Percentiles rank a stretch among this genome's conserved stretches.
These are phyloP conservation scores for Alisma plantagoaquatica DNA, from an alignment of 106 monocot genomes.

Conservation along the genomic window DNA sequence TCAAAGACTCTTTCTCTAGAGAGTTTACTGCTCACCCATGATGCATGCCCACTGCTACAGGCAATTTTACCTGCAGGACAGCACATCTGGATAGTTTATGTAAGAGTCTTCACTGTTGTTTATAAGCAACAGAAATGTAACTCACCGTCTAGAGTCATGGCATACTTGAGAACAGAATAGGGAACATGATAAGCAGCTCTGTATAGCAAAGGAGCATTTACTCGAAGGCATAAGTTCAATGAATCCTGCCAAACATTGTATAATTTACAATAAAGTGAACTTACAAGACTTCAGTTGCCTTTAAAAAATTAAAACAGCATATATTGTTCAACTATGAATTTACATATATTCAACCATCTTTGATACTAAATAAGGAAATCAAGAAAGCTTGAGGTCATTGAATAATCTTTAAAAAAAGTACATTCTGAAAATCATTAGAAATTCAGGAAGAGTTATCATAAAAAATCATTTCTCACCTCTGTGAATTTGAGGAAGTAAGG, in stretches of 20 bases:
- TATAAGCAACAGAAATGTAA: neutral
- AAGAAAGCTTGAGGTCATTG: too few relatives aligned
- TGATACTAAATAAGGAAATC: too few relatives aligned
- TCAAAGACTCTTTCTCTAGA: conserved; percentile 83
- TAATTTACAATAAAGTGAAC: too few relatives aligned
- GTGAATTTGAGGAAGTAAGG: too few relatives aligned
- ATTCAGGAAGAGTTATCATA: too few relatives aligned
- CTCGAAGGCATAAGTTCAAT: conserved; percentile 71
- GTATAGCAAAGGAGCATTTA: conserved; percentile 92
- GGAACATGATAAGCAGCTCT: conserved; percentile 75
- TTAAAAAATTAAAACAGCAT: too few relatives aligned
- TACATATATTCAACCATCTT: too few relatives aligned
- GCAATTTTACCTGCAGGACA: conserved; percentile 98
- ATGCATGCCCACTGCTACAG: conserved; percentile 93
- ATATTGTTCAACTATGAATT: too few relatives aligned
- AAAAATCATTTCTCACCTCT: too few relatives aligned
- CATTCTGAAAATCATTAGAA: too few relatives aligned
- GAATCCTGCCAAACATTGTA: conserved; percentile 75
- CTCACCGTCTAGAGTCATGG: conserved; percentile 97
- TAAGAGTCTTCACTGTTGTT: neutral
- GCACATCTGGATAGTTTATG: neutral
- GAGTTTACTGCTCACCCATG: conserved; percentile 85
- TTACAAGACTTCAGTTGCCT: too few relatives aligned
- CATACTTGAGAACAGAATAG: conserved; percentile 95
- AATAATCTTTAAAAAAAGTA: too few relatives aligned